These are phyloP conservation scores for Plasmopara halstedii DNA, from an alignment of 352 stramenopile genomes.

Conservation along the genomic window DNA sequence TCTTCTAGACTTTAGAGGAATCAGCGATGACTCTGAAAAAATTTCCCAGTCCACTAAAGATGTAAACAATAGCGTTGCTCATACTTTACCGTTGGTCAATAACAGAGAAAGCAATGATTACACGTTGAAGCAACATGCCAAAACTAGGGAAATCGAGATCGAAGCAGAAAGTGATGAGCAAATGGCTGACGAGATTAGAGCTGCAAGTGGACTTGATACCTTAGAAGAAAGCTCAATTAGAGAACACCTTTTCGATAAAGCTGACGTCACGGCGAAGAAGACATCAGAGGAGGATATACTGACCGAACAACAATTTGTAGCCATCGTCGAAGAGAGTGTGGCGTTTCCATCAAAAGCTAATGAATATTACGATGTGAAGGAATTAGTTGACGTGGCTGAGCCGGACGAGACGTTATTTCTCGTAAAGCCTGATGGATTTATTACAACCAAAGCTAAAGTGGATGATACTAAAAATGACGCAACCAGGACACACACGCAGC, in stretches of 20 bases:
- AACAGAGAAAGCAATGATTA: constrained; percentile 1
- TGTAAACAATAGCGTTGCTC: not conserved
- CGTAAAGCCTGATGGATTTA: not conserved
- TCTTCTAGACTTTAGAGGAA: constrained; percentile 15
- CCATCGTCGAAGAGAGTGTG: not conserved
- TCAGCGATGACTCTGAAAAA: not conserved
- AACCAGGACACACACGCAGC: not conserved
- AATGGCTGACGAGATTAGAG: not conserved
- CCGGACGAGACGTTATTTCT: not conserved
- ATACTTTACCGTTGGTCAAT: not conserved
- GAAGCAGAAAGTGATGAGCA: not conserved
- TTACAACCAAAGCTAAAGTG: not conserved
- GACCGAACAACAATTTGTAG: not conserved
- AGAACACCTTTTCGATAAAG: not conserved
- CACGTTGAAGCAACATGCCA: not conserved
- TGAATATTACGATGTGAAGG: not conserved
- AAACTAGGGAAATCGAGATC: constrained; percentile 6
- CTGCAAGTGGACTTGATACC: not conserved
- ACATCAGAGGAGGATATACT: not conserved
- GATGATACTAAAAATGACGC: constrained; percentile 1
- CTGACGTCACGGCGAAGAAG: not conserved
- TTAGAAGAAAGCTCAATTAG: constrained; percentile 4
- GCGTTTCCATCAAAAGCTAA: not conserved
- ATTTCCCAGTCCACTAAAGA: not conserved
- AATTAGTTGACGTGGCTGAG: not conserved